Base-by-base conservation (phyloP, 805 yeast species). In the Metschnikowia bowlesiae region DNA sequence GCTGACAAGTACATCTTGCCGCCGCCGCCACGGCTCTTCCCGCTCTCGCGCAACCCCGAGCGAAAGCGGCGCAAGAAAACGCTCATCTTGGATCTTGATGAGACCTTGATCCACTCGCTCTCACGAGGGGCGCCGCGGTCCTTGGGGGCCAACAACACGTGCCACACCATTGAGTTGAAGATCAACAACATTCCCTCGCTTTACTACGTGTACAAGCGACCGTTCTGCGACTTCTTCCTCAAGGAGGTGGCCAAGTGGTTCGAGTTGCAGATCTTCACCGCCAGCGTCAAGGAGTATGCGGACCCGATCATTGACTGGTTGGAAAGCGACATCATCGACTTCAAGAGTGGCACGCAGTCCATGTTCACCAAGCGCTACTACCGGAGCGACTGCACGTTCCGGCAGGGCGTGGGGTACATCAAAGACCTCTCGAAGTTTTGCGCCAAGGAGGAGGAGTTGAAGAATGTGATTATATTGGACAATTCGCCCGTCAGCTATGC, bases 301-400 rank as follows among this genome's bases (percentile, higher is more conserved):
- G 99, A 94, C 62, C 98, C 99, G 0, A 95, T 94, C 46, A 88
- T 94, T 47, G 92, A 92, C 67, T 88, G 91, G 83, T 73, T 92
- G 18, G 98, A 92, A 65, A 75, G 78, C 59, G 88, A 85, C 49
- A 59, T 69, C 30, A 57, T 67, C 26, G 53, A 61, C 52, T 51
- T 55, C 51, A 48, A 51, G 33, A 48, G 47, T 29, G 57, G 53
- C 9, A 46, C 51, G 34, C 45, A 46, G 48, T 47, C 48, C 10
- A 61, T 74, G 70, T 83, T 81, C 70, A 61, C 71, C 42, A 77
- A 76, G 50, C 72, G 98, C 46, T 82, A 76, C 55, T 92, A 92
- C 66, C 75, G 98, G 60, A 78, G 79, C 58, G 85, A 89, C 62
- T 92, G 99, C 66, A 83, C 85, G 1, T 75, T 83, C 53, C 71